Evolutionary conservation across 148 eudicot species (phyloP).

Genomic region (Mesembryanthemum crystallinum): DNA sequence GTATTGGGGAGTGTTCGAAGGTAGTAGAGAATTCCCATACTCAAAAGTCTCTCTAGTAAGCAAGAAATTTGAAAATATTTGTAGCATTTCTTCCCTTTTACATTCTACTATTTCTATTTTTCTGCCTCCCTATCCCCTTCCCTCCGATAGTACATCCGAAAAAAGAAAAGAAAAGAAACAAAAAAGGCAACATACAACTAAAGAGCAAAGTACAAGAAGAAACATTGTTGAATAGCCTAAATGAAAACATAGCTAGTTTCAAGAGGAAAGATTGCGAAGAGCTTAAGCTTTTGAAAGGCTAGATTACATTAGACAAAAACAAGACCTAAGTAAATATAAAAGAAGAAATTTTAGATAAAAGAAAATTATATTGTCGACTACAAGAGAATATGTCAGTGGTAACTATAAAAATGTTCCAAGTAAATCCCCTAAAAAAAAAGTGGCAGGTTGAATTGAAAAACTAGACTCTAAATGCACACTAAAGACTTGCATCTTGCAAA

Average conservation of each 20-base stretch:
- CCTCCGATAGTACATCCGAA: too few relatives aligned
- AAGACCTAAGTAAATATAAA: too few relatives aligned
- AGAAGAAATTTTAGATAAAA: too few relatives aligned
- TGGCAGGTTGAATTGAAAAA: too few relatives aligned
- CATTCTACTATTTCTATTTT: neutral
- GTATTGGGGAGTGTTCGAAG: neutral
- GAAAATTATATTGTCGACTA: neutral
- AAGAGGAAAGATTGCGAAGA: neutral
- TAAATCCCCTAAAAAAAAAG: too few relatives aligned
- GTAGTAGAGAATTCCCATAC: neutral
- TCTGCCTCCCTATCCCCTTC: neutral
- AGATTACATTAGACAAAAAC: too few relatives aligned
- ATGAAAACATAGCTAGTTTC: neutral
- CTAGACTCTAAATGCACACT: too few relatives aligned
- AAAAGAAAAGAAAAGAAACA: too few relatives aligned
- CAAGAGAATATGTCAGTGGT: neutral
- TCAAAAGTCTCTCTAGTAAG: neutral
- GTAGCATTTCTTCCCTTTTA: neutral
- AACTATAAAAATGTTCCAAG: too few relatives aligned
- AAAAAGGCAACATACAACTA: too few relatives aligned
- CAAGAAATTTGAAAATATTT: neutral
- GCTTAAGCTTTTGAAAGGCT: neutral
- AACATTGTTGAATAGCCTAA: neutral
- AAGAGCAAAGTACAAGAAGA: too few relatives aligned
- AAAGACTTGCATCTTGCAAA: too few relatives aligned